Conservation (phyloP, 306 rosid genomes). For the Cucurbita ficifolia region DNA sequence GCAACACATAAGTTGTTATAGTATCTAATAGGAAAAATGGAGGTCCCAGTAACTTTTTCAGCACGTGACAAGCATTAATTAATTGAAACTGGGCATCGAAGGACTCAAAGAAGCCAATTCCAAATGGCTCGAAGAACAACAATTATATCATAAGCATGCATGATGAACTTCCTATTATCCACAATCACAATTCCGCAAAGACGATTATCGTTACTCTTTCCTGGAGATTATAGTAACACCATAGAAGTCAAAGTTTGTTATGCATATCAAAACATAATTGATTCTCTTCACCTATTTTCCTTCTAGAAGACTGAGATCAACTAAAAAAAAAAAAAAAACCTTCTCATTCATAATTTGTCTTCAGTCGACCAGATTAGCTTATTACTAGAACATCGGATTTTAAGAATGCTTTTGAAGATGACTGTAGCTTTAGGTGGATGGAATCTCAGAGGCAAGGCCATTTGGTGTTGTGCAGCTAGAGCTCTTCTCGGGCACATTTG, state of each 20-base stretch:
- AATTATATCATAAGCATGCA: background rate
- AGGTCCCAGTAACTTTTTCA: background rate
- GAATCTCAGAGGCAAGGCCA: no score
- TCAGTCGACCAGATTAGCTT: background rate
- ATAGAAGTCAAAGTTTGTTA: background rate
- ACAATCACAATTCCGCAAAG: background rate
- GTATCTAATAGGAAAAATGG: background rate
- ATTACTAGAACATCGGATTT: background rate
- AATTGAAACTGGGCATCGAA: background rate
- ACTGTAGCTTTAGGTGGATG: no score
- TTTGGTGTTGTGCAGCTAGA: no score
- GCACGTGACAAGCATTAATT: background rate
- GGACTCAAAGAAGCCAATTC: background rate
- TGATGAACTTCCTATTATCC: background rate
- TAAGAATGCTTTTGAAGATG: background rate
- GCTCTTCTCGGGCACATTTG: no score
- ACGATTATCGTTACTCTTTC: background rate
- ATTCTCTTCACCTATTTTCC: background rate
- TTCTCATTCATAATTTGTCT: background rate
- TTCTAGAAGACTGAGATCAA: background rate
- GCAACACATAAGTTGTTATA: slow-evolving; percentile 7
- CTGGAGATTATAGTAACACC: background rate
- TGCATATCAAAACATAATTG: background rate
- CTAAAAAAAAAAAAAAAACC: background rate
- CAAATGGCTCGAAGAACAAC: background rate